Conservation (phyloP, 2,329 filamentous ascomycete genomes). For the Ceratocystis lukuohia region DNA sequence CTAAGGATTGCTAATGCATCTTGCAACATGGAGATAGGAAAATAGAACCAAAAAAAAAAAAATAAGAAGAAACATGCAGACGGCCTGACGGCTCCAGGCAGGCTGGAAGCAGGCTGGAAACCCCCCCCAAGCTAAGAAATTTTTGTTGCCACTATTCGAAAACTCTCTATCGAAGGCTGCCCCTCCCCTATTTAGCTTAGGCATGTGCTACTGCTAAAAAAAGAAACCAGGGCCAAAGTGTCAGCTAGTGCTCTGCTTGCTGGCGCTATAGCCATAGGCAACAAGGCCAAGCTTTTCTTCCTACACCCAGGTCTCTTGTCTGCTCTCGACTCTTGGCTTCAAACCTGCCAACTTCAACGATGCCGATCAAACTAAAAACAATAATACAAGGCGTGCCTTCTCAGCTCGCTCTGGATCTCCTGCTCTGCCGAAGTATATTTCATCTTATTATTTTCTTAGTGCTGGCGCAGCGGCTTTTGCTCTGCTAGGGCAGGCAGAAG, state of each 20-base stretch:
- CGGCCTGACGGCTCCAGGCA: no score
- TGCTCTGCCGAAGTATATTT: no score
- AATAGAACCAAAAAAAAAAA: neutral
- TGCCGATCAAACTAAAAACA: constrained; percentile 4
- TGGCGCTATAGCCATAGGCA: neutral
- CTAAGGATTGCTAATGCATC: neutral
- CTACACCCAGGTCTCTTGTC: no score
- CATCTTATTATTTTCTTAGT: no score
- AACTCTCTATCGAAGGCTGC: no score
- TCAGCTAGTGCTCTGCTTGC: neutral
- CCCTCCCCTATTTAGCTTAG: no score
- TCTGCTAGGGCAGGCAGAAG: no score
- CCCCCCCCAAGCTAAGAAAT: no score
- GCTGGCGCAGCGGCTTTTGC: no score
- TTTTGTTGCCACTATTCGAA: no score
- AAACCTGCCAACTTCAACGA: constrained; percentile 1
- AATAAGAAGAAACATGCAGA: neutral
- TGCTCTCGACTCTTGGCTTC: neutral
- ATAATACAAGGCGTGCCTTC: neutral
- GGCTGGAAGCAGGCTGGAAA: no score
- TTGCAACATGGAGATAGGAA: neutral
- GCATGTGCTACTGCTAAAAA: neutral
- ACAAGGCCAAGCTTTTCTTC: neutral
- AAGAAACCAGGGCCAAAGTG: neutral
- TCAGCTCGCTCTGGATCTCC: neutral